Base-by-base conservation (phyloP, 345 rosid species). In the Garcia nutans region DNA sequence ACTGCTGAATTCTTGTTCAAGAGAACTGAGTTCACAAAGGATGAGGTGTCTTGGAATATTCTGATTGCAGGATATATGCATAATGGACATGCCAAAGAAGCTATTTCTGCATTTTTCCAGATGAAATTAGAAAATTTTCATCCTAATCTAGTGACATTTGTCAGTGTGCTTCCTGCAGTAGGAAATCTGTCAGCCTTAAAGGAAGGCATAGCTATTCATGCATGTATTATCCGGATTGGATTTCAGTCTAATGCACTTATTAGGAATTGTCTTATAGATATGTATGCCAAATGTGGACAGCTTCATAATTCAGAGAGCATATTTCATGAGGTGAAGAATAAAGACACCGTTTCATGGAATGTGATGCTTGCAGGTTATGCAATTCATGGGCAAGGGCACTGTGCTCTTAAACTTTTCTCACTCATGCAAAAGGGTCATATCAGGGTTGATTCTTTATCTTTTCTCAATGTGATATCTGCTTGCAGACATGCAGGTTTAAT, bases 281-380 rank as follows among this genome's bases (percentile, higher is more conserved):
- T 91, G 93, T 91, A 91, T 78, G 90, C 89, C 13, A 89, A 85
- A 80, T 89, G 90, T 74, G 95, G 93, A 42, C 72, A 74, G 86
- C 76, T 90, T 41, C 82, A 81, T 58, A 64, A 49, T 45, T 84
- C 89, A 0, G 83, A 84, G 76, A 84, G 76, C 50, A 75, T 79
- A 61, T 88, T 90, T 56, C 17, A 66, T 23, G 91, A 85, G 71
- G 82, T 86, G 77, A 84, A 70, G 63, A 79, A 84, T 76, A 90
- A 82, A 76, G 83, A 85, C 75, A 76, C 75, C 3, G 76, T 76
- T 76, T 85, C 92, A 19, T 88, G 89, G 89, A 90, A 90, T 75
- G 83, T 84, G n/a, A 79, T 90, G 91, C 81, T 90, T 49, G 84
- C 91, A 0, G 91, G 87, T 59, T 87, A 86, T 42, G 91, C 88